Base-by-base conservation (phyloP, 2,329 filamentous ascomycete genomes). In the Chaetomium sp. region DNA sequence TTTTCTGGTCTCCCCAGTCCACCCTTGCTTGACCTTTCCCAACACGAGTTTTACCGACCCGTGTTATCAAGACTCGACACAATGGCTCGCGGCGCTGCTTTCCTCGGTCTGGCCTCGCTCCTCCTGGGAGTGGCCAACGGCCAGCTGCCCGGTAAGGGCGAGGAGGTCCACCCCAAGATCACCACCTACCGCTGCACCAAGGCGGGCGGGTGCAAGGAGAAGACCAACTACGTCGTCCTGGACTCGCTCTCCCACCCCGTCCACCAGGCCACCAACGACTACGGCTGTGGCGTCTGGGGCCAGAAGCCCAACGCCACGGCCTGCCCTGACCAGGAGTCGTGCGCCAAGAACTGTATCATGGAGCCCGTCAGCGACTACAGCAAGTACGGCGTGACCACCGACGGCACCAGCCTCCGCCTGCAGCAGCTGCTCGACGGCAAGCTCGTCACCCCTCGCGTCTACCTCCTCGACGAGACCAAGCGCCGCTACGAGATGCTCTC, bases 401-500 rank as follows among this genome's bases (percentile, higher is more conserved):
- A 59, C 80, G 70, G 70, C 70, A 13, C 76, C 80, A 62, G 75
- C 78, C 68, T 86, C 83, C 70, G 71, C 73, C 55, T 72, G 53
- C 60, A 74, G 70, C 68, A 76, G 72, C 72, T 76, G 57, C 70
- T 70, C 58, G 42, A 67, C 12, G 68, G 68, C 51, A 57, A 33
- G 23, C 19, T 38, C 13, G 65, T 68, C 13, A 66, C 61, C 8
- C 73, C 84, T 19, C 81, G 86, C 65, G 74, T 86, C 47, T 89
- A 87, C 74, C 79, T 88, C 60, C 80, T 88, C 73, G 80, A 80
- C 68, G 74, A 62, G 69, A 77, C 79, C 57, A 82, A 83, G 65
- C 25, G n/a, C 62, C 81, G 80, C 59, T 89, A 89, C 73, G 76
- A 86, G 75, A 79, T 82, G 69, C 81, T 88, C 74, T 78, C 83